Evolutionary conservation across 208 protist genomes (phyloP), one percentile per base, ranked within the genome.

Genomic region (Phytomonas francai): DNA sequence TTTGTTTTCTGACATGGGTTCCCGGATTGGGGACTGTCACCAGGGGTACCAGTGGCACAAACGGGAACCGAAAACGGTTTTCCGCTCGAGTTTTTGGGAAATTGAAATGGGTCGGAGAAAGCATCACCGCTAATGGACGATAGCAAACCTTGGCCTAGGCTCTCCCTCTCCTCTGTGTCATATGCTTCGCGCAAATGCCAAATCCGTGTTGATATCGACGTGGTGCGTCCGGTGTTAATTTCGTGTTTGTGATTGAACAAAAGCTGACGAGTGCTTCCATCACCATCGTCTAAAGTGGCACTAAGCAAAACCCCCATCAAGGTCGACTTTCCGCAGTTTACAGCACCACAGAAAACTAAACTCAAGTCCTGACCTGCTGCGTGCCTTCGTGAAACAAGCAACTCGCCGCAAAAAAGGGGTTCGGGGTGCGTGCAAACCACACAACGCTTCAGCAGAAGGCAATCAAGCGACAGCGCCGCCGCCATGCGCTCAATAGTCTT

Each of bases 231-330:
- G 9, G 81, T 89, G 45, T 95, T 77, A 12, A 98, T 73, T 73
- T 99, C 97, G 76, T 99, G 98, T 63, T 96, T 95, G 90, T 99
- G 98, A 66, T 89, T 94, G 74, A 97, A 98, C 16, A 98, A 77
- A 0, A 74, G 67, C 59, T 95, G 85, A 19, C 93, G 80, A 12
- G 78, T 84, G 65, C 80, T 81, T 12, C 93, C 93, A 57, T 71
- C 59, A 51, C 89, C 91, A 70, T 97, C 80, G 67, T 97, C 93
- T 0, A 95, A 79, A 34, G 67, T 66, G 14, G 77, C 76, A 34
- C 71, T 87, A 49, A 94, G 79, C 3, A 94, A 70, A 30, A 91
- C 84, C 32, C 77, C 79, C 70, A 94, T 88, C 30, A 97, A 71
- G 1, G 91, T 96, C 8, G 88, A 94, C 73, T 97, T 97, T 42